Conservation (phyloP, 2,329 filamentous ascomycete species). For the Nemania bipapillata region DNA sequence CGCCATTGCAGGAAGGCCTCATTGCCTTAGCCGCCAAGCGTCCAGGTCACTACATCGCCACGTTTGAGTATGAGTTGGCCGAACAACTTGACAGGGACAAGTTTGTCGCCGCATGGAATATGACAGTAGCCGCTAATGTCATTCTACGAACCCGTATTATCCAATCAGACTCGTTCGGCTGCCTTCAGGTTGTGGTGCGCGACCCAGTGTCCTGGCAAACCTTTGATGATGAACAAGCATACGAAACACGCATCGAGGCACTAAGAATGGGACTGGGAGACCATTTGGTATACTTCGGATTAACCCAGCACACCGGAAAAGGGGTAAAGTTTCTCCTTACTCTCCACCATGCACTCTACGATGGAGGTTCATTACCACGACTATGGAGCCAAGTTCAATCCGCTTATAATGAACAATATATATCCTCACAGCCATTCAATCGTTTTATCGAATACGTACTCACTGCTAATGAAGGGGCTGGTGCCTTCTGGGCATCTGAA, state of each 20-base stretch:
- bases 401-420: slow-evolving; percentile 11
- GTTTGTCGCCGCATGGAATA: slow-evolving; percentile 18
- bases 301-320: not conserved
- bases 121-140: not conserved
- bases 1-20: slow-evolving; percentile 21
- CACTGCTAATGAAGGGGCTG: not conserved
- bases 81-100: not conserved
- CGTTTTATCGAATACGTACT: slow-evolving; percentile 19
- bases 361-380: slow-evolving; percentile 15
- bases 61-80: not conserved
- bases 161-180: not conserved
- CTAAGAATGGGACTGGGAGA: slow-evolving; percentile 4
- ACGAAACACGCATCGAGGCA: not conserved
- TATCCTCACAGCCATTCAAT: slow-evolving; percentile 7
- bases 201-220: slow-evolving; percentile 3
- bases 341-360: slow-evolving; percentile 23
- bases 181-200: slow-evolving; percentile 12
- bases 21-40: slow-evolving; percentile 9
- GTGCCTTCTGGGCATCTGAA: slow-evolving; percentile 22
- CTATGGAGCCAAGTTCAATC: slow-evolving; percentile 20
- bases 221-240: slow-evolving; percentile 4
- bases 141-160: slow-evolving; percentile 31
- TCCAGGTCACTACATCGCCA: slow-evolving; percentile 10
- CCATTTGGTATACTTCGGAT: slow-evolving; percentile 3
- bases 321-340: slow-evolving; percentile 2